Evolutionary conservation across 805 yeast species (phyloP).

Genomic region (Nakazawaea molendinolei): DNA sequence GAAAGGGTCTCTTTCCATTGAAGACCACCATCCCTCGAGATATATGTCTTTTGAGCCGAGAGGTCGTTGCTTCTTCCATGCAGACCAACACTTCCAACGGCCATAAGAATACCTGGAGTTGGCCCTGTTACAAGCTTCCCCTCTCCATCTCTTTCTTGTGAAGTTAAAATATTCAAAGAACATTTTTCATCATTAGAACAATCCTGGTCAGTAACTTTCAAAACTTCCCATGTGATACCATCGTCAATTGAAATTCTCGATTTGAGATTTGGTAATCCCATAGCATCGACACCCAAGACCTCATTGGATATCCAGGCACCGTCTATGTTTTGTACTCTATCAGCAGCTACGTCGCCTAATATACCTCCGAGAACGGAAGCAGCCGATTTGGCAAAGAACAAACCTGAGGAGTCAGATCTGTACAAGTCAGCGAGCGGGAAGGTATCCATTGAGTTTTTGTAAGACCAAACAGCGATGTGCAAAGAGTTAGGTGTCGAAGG

Average conservation of each 20-base stretch:
- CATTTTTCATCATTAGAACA: slow-evolving; percentile 42
- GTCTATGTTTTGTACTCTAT: slow-evolving; percentile 44
- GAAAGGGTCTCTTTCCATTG: slow-evolving; percentile 56
- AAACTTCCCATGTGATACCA: slow-evolving; percentile 46
- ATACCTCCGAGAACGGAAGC: slow-evolving; percentile 31
- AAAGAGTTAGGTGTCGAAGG: slow-evolving; percentile 34
- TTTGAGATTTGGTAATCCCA: slow-evolving; percentile 20
- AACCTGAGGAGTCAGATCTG: slow-evolving; percentile 54
- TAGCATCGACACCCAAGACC: slow-evolving; percentile 22
- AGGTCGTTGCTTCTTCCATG: slow-evolving; percentile 25
- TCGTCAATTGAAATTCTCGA: slow-evolving; percentile 43
- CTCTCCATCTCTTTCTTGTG: slow-evolving; percentile 30
- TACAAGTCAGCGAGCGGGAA: slow-evolving; percentile 29
- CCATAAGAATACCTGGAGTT: slow-evolving; percentile 50
- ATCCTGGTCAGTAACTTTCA: slow-evolving; percentile 38
- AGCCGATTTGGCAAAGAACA: slow-evolving; percentile 38
- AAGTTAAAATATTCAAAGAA: slow-evolving; percentile 34
- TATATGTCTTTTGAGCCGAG: slow-evolving; percentile 34
- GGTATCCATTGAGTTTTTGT: slow-evolving; percentile 14
- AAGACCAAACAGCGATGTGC: slow-evolving; percentile 31
- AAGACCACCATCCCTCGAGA: slow-evolving; percentile 75
- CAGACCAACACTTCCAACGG: slow-evolving; percentile 80
- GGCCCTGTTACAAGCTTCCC: slow-evolving; percentile 42
- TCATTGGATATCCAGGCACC: slow-evolving; percentile 55
- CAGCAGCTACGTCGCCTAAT: slow-evolving; percentile 32